These are phyloP conservation scores for Verticillium nubilum DNA, from an alignment of 2,329 filamentous ascomycete species.

Conservation along the genomic window DNA sequence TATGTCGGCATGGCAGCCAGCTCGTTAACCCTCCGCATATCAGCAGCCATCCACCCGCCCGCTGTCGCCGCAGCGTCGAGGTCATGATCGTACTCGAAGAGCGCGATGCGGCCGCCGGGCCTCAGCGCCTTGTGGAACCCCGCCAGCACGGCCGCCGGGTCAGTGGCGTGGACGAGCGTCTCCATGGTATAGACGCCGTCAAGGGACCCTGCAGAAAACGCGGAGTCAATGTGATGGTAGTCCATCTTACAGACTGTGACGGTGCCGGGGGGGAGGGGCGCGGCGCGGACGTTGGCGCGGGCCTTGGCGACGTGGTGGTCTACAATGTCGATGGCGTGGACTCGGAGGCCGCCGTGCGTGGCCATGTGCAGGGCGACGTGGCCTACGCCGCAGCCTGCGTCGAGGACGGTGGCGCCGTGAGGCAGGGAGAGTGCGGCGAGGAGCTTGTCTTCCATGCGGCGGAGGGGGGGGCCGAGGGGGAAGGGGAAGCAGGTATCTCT, in stretches of 20 bases:
- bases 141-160: constrained; percentile 33
- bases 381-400: constrained; percentile 45
- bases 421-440: constrained; percentile 28
- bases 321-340: constrained; percentile 44
- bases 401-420: constrained; percentile 37
- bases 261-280: constrained; percentile 24
- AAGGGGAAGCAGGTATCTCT: constrained; percentile 41
- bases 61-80: constrained; percentile 14
- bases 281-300: constrained; percentile 28
- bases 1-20: constrained; percentile 42
- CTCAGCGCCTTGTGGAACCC: constrained; percentile 42
- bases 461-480: constrained; percentile 33
- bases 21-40: constrained; percentile 32
- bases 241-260: constrained; percentile 38
- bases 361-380: constrained; percentile 45
- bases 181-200: constrained; percentile 53
- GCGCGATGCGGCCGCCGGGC: constrained; percentile 38
- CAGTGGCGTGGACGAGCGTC: constrained; percentile 47
- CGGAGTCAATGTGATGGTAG: constrained; percentile 43
- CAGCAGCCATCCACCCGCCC: constrained; percentile 15
- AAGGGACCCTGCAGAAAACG: constrained; percentile 20
- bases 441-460: constrained; percentile 45
- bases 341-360: constrained; percentile 30
- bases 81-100: constrained; percentile 43
- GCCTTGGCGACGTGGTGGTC: constrained; percentile 41